Conservation (phyloP, 1,284 basidiomycete genomes). For the Trichosporon ovoides region DNA sequence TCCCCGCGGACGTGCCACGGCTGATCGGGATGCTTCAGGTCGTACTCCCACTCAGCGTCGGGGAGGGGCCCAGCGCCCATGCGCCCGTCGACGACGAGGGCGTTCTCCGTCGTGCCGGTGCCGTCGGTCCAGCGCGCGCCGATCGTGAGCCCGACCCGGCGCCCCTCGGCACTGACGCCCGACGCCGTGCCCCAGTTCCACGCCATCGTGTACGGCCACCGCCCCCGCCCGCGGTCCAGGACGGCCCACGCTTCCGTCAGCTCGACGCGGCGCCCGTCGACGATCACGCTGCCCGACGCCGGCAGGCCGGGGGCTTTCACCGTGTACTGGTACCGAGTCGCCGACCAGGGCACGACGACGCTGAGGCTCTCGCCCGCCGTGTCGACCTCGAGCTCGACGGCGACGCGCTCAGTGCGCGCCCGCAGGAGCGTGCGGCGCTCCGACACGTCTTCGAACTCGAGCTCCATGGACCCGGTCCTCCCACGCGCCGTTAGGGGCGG, state of each 20-base stretch:
- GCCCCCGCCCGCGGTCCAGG: conserved; percentile 8
- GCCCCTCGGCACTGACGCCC: not conserved
- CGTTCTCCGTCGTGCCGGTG: conserved; percentile 10
- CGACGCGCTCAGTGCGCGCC: not conserved
- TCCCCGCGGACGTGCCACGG: conserved; percentile 3
- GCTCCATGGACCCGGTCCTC: not conserved
- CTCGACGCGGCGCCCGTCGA: not conserved
- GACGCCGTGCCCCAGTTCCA: conserved; percentile 10
- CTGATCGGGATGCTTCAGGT: not conserved
- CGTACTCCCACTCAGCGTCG: not conserved
- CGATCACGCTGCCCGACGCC: not conserved
- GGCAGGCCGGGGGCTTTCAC: conserved; percentile 2
- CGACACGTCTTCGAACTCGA: not conserved
- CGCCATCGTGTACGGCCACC: conserved; percentile 4
- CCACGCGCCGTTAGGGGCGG: conserved; percentile 1
- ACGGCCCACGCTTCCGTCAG: conserved; percentile 4
- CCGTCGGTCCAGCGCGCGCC: conserved; percentile 3
- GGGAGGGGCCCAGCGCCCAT: not conserved
- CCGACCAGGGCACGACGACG: conserved; percentile 8
- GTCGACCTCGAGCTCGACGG: conserved; percentile 3
- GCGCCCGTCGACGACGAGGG: conserved; percentile 11
- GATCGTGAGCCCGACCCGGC: conserved; percentile 1
- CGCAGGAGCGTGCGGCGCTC: not conserved
- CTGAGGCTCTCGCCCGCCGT: conserved; percentile 1
- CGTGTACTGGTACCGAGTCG: conserved; percentile 7